Conservation (phyloP, 1,284 basidiomycete genomes). For the Puccinia polysora region DNA sequence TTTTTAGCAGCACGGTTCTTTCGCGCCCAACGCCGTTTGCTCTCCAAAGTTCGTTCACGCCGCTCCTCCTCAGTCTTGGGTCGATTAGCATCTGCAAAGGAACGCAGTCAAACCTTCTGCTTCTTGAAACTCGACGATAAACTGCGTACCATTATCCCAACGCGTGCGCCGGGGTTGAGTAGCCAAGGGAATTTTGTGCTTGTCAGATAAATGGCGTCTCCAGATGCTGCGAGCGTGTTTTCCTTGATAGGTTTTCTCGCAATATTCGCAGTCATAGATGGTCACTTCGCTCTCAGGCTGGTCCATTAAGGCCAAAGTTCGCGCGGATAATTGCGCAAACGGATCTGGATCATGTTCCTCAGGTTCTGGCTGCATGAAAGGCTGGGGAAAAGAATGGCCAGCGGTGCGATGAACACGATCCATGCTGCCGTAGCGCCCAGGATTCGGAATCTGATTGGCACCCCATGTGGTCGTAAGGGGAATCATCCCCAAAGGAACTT, state of each 20-base stretch:
- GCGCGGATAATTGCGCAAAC: conserved; percentile 31
- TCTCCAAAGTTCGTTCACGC: conserved; percentile 56
- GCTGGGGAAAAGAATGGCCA: neutral
- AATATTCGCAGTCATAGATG: conserved; percentile 54
- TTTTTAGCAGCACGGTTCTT: conserved; percentile 54
- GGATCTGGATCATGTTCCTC: conserved; percentile 26
- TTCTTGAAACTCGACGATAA: conserved; percentile 7
- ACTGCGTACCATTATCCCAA: conserved; percentile 57
- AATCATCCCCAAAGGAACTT: neutral
- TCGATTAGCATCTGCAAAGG: conserved; percentile 55
- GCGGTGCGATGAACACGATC: neutral
- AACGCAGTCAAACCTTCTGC: neutral
- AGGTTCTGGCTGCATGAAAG: neutral
- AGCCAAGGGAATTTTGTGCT: conserved; percentile 58
- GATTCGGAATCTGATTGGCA: neutral
- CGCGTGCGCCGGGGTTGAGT: conserved; percentile 58
- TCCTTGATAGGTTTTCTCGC: conserved; percentile 57
- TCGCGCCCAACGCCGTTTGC: conserved; percentile 58
- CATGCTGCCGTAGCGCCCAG: neutral
- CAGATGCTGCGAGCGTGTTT: conserved; percentile 60
- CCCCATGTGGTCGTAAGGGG: conserved; percentile 13
- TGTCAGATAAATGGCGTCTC: conserved; percentile 59
- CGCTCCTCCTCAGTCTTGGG: conserved; percentile 58
- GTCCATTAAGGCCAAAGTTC: conserved; percentile 42
- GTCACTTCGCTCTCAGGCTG: conserved; percentile 45